A percentile compares a stretch with the other conserved stretches of the same genome.
Evolutionary conservation across 768 basidiomycete species (phyloP).

Genomic region (Tricholoma sp.): DNA sequence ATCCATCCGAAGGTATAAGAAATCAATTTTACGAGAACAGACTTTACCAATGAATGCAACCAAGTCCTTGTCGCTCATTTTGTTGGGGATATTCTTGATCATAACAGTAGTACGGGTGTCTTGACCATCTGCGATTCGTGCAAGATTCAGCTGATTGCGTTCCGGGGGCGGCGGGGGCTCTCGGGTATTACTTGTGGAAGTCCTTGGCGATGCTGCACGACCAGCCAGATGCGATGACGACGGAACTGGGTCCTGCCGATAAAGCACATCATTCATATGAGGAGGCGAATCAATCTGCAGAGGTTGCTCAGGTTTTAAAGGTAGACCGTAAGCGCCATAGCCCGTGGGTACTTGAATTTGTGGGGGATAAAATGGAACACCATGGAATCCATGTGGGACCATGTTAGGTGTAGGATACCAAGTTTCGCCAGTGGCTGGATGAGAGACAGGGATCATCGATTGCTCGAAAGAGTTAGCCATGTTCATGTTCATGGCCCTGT

Average conservation of each 20-base stretch:
- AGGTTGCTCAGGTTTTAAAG: slow-evolving; percentile 11
- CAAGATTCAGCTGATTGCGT: slow-evolving; percentile 53
- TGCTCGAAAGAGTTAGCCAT: slow-evolving; percentile 22
- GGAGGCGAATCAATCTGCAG: slow-evolving; percentile 6
- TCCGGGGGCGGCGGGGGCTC: slow-evolving; percentile 19
- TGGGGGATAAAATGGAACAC: slow-evolving; percentile 8
- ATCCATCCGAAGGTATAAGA: slow-evolving; percentile 85
- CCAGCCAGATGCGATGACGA: slow-evolving; percentile 10
- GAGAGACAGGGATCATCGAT: slow-evolving; percentile 16
- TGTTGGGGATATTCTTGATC: slow-evolving; percentile 93
- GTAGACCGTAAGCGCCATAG: neutral
- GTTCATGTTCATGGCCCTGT: slow-evolving; percentile 4
- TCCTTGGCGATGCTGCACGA: neutral
- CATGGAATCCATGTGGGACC: slow-evolving; percentile 1
- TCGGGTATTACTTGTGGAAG: neutral
- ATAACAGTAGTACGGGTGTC: slow-evolving; percentile 85
- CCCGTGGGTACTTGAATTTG: slow-evolving; percentile 5
- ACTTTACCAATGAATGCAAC: slow-evolving; percentile 64
- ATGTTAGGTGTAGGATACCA: slow-evolving; percentile 8
- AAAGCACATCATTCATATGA: neutral
- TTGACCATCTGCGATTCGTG: slow-evolving; percentile 66
- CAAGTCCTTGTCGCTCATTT: slow-evolving; percentile 77
- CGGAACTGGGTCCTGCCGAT: slow-evolving; percentile 16
- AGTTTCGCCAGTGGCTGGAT: slow-evolving; percentile 5
- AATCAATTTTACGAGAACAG: slow-evolving; percentile 75